Evolutionary conservation across 1,139 yeast species (phyloP).

Genomic region (Lizanozyma gosingica): DNA sequence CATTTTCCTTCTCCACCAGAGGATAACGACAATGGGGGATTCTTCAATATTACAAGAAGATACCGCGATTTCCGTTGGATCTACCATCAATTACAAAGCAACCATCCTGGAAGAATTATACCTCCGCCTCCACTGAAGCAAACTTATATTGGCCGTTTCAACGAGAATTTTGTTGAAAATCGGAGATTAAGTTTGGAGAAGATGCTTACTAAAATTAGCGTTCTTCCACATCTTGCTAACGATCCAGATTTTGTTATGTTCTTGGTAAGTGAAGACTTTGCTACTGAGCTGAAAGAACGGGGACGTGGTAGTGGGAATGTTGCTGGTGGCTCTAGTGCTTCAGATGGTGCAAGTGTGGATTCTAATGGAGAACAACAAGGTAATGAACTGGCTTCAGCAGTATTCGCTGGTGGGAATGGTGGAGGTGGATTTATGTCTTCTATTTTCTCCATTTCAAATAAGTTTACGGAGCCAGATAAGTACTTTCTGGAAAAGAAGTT

Average conservation of each 20-base stretch:
- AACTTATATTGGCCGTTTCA: constrained; percentile 74
- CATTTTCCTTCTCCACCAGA: constrained; percentile 11
- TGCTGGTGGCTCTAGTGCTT: constrained; percentile 38
- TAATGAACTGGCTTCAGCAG: constrained; percentile 13
- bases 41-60: constrained; percentile 54
- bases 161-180: constrained; percentile 80
- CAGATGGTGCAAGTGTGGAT: constrained; percentile 16
- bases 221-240: constrained; percentile 44
- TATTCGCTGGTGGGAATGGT: constrained; percentile 11
- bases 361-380: constrained; percentile 7
- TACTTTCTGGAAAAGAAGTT: constrained; percentile 63
- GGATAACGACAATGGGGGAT: background rate
- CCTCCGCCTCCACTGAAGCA: constrained; percentile 98
- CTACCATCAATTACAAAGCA: constrained; percentile 76
- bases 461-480: constrained; percentile 70
- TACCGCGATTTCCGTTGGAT: constrained; percentile 84
- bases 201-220: constrained; percentile 68
- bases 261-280: constrained; percentile 64
- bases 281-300: constrained; percentile 53
- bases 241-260: constrained; percentile 77
- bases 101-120: constrained; percentile 82
- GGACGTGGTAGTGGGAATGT: constrained; percentile 49
- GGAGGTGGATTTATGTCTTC: constrained; percentile 58
- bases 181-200: constrained; percentile 80
- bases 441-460: constrained; percentile 46